Conservation (phyloP, 345 rosid genomes). For the Draba incana region DNA sequence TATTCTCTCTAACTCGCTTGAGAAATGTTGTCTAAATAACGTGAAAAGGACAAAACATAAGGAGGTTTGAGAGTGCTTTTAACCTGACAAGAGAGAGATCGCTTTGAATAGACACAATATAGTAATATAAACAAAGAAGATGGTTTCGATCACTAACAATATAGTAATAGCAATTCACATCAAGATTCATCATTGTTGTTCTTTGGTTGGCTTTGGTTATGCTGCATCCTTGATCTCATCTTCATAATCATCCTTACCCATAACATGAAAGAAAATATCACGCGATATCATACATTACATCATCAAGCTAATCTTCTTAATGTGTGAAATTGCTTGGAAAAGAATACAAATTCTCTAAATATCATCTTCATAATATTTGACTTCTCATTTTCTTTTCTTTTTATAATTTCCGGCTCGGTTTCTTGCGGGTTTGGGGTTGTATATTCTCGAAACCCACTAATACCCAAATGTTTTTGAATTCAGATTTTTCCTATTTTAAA, state of each 20-base stretch:
- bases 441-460: too few species aligned
- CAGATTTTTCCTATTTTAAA: too few species aligned
- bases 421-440: too few species aligned
- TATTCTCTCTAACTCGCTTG: neutral
- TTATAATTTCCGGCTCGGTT: too few species aligned
- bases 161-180: too few species aligned
- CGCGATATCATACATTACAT: neutral
- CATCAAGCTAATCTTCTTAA: neutral
- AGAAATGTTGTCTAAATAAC: neutral
- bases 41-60: constrained; percentile 14
- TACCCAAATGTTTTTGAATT: too few species aligned
- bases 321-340: constrained; percentile 45
- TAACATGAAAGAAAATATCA: neutral
- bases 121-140: constrained; percentile 3
- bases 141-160: constrained; percentile 20
- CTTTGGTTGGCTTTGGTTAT: too few species aligned
- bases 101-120: constrained; percentile 7
- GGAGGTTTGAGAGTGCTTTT: neutral
- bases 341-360: too few species aligned
- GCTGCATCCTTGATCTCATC: too few species aligned
- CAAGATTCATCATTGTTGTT: too few species aligned
- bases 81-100: neutral
- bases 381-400: too few species aligned
- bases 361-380: too few species aligned
- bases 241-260: constrained; percentile 38